Base-by-base conservation (phyloP, 2,329 filamentous ascomycete species). In the Colletotrichum sp. region DNA sequence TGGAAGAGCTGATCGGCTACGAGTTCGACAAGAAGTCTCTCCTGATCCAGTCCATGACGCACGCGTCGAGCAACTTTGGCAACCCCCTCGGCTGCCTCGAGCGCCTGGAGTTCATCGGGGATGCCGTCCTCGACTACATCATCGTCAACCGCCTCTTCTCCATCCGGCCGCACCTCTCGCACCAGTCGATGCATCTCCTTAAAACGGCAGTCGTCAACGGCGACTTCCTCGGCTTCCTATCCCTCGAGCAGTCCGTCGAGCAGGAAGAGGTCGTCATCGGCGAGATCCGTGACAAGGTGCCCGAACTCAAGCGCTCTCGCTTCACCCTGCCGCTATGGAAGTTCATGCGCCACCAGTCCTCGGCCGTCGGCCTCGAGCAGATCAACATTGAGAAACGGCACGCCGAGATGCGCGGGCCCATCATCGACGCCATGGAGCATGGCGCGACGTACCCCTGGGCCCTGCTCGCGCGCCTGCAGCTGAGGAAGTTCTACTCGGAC, bases 41-140 rank as follows among this genome's bases (percentile, higher is more conserved):
- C 1, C 88, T 98, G 1, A 81, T 94, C 0, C 95, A 98, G 84
- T 94, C 96, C 4, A 87, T 96, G 66, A 98, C 96, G 0, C 96
- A 98, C 81, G 87, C 92, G 0, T 96, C 95, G 0, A 88, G 82
- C 79, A 84, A 82, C 59, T 72, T 82, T 7, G 89, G 88, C 67
- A 87, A 86, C 34, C 84, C 85, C 18, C 86, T 89, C 6, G 87
- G 87, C 4, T 88, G 84, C 26, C 89, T 92, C 15, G 94, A 98
- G 79, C 91, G 96, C 0, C 89, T 98, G 1, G 96, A 98, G 81
- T 98, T 97, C 80, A 86, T 98, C 0, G 96, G 96, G 1, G 96
- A 99, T 79, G 91, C 95, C 0, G 88, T 98, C 4, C 90, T 99
- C 0, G 96, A 99, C 83, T 90, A 92, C 79, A 87, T 98, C 71